Percentiles rank a stretch among this genome's conserved stretches.
These are phyloP conservation scores for Hibiscus trionum DNA, from an alignment of 345 rosid species.

Conservation along the genomic window DNA sequence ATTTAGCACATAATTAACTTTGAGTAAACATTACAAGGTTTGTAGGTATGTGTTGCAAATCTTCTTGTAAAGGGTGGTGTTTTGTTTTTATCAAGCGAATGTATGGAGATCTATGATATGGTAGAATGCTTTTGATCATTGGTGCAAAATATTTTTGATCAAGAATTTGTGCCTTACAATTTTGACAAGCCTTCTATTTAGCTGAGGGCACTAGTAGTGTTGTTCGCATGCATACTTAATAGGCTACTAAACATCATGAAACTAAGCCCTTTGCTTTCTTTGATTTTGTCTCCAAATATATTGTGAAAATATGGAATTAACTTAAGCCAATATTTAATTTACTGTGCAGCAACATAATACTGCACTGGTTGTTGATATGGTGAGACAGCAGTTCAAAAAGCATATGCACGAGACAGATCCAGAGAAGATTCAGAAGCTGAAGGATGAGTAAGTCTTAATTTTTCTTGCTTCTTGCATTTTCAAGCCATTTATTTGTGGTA, in stretches of 20 bases:
- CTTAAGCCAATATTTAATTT: not conserved
- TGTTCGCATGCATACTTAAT: not conserved
- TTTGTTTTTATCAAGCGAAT: not conserved
- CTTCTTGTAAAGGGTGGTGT: not conserved
- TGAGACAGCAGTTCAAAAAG: constrained; percentile 80
- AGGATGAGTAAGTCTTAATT: constrained; percentile 67
- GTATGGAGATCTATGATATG: not conserved
- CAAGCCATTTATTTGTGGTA: not conserved
- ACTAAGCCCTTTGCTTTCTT: not conserved
- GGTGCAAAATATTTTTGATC: not conserved
- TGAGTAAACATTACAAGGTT: not conserved
- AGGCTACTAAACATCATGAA: not conserved
- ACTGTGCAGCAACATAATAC: constrained; percentile 81
- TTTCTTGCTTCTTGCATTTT: not conserved
- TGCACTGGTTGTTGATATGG: constrained; percentile 60
- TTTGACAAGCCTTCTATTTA: not conserved
- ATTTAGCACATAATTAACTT: not conserved
- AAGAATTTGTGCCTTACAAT: not conserved
- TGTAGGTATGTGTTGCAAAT: not conserved
- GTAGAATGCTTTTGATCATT: not conserved
- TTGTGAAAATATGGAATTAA: not conserved
- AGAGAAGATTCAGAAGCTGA: constrained; percentile 76
- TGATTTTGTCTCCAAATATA: constrained; percentile 1
- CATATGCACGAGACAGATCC: constrained; percentile 82
- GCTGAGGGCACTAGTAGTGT: not conserved